Percentiles rank a stretch among this genome's conserved stretches.
These are phyloP conservation scores for Nepenthes mirabilis DNA, from an alignment of 148 eudicot species.

Conservation along the genomic window DNA sequence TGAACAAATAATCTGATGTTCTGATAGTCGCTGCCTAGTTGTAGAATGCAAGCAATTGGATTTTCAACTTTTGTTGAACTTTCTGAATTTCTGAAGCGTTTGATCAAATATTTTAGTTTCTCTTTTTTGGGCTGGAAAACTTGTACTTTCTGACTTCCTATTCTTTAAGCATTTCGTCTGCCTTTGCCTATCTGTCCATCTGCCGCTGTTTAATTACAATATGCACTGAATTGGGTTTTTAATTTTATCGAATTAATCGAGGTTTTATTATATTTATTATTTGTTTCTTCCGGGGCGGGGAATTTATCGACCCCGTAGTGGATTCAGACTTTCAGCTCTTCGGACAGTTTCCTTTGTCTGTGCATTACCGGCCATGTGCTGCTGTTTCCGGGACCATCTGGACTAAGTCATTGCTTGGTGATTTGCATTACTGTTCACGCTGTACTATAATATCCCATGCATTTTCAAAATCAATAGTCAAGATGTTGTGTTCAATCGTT, in stretches of 20 bases:
- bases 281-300: no score
- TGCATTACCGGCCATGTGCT: constrained; percentile 1
- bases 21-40: no score
- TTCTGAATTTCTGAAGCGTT: not conserved
- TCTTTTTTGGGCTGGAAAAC: not conserved
- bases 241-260: not conserved
- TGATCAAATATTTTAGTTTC: no score
- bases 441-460: not conserved
- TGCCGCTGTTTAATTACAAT: not conserved
- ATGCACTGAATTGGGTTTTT: not conserved
- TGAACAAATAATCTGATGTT: no score
- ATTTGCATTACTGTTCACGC: not conserved
- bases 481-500: no score
- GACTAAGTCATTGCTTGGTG: not conserved
- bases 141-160: not conserved
- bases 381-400: constrained; percentile 5
- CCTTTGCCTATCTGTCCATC: not conserved
- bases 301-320: not conserved
- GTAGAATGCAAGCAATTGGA: no score
- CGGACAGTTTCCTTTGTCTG: not conserved
- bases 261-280: no score
- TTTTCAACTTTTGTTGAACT: not conserved
- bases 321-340: not conserved
- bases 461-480: not conserved
- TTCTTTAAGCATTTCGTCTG: not conserved